Evolutionary conservation across 2,329 filamentous ascomycete genomes (phyloP).

Genomic region (Rosellinia necatrix): DNA sequence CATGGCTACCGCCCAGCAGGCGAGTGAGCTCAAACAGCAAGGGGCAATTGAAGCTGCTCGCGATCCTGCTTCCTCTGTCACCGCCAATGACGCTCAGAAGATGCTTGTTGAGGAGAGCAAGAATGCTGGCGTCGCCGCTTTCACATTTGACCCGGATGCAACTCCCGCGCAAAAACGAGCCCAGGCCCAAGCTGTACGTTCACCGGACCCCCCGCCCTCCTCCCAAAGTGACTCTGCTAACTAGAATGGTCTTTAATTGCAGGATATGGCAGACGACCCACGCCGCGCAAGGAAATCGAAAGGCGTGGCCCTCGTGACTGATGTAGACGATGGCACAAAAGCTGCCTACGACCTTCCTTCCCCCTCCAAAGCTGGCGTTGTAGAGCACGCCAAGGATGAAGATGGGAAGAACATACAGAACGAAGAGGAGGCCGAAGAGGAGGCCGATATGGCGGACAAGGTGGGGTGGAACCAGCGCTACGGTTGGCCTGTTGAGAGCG

Average conservation of each 20-base stretch:
- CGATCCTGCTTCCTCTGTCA: slow-evolving; percentile 70
- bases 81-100: slow-evolving; percentile 72
- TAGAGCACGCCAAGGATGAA: slow-evolving; percentile 58
- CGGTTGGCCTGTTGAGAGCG: slow-evolving; percentile 66
- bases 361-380: slow-evolving; percentile 70
- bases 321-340: slow-evolving; percentile 72
- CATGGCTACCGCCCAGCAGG: slow-evolving; percentile 44
- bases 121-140: slow-evolving; percentile 78
- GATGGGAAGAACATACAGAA: slow-evolving; percentile 54
- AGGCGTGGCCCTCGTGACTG: slow-evolving; percentile 74
- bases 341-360: slow-evolving; percentile 78
- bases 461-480: slow-evolving; percentile 92
- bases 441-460: slow-evolving; percentile 56
- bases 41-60: slow-evolving; percentile 77
- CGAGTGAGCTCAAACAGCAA: slow-evolving; percentile 77
- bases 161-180: slow-evolving; percentile 81
- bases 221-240: slow-evolving; percentile 8
- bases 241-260: background rate
- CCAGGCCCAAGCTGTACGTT: slow-evolving; percentile 74
- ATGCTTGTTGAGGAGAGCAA: slow-evolving; percentile 77
- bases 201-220: background rate
- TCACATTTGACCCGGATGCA: slow-evolving; percentile 86
- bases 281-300: slow-evolving; percentile 63
- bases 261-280: slow-evolving; percentile 69
- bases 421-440: slow-evolving; percentile 58